Conservation (phyloP, 768 basidiomycete species). For the Podaxis pistillaris region DNA sequence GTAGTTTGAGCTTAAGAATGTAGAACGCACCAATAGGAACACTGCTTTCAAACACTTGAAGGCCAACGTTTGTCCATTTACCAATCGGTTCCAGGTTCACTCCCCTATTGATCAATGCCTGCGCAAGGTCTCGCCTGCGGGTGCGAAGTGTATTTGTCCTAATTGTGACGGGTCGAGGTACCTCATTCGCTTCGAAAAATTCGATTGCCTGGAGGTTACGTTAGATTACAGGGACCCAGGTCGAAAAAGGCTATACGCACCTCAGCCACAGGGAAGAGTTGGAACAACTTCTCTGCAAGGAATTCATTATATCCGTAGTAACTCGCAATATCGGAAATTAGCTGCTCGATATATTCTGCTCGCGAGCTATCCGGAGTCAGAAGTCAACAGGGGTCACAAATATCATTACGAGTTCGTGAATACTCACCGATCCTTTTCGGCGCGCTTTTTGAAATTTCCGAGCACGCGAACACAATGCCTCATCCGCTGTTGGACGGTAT, state of each 20-base stretch:
- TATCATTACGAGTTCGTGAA: constrained; percentile 8
- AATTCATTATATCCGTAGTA: constrained; percentile 99
- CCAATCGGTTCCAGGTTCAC: constrained; percentile 98
- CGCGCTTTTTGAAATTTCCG: constrained; percentile 67
- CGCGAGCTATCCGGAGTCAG: constrained; percentile 56
- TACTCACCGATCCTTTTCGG: constrained; percentile 65
- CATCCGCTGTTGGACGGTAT: constrained; percentile 78
- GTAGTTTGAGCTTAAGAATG: neutral
- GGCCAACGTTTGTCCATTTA: constrained; percentile 98
- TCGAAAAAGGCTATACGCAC: constrained; percentile 39
- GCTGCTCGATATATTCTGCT: constrained; percentile 86
- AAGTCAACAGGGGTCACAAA: constrained; percentile 10
- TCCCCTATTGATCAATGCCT: constrained; percentile 90
- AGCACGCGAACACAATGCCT: constrained; percentile 72
- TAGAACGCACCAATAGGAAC: constrained; percentile 77
- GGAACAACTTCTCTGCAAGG: constrained; percentile 91
- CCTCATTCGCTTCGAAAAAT: constrained; percentile 97
- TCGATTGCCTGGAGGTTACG: constrained; percentile 73
- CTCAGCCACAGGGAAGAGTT: constrained; percentile 90
- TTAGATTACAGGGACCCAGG: constrained; percentile 6
- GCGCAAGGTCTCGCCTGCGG: constrained; percentile 90
- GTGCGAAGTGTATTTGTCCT: constrained; percentile 96
- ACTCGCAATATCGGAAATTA: constrained; percentile 85
- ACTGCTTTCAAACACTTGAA: constrained; percentile 96
- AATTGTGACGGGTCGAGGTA: constrained; percentile 94